Evolutionary conservation across 2,329 filamentous ascomycete species (phyloP), one percentile per base, ranked within the genome.

Genomic region (Macrophomina tecta): DNA sequence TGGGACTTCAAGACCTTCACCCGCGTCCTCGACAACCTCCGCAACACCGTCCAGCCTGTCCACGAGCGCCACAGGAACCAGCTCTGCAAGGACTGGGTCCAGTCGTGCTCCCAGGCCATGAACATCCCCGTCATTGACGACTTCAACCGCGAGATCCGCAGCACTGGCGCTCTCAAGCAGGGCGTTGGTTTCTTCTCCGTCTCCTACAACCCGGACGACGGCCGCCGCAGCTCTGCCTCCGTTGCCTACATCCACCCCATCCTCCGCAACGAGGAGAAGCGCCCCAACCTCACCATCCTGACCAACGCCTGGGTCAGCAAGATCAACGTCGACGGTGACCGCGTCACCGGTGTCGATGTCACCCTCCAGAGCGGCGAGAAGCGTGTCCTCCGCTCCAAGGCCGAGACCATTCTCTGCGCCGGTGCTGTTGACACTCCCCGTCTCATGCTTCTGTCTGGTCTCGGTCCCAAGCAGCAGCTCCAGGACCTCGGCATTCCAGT

Each of bases 181-280:
- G 91, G 91, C 58, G 91, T 95, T 34, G 93, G 93, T 66, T 97
- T 97, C 85, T 94, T 97, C 84, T 93, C 90, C 70, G 89, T 97
- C 71, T 90, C 91, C 45, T 97, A 97, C 82, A 96, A 97, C 82
- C 93, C 93, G 2, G 93, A 97, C 74, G 90, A 93, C 74, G 92
- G 93, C 74, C 87, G 88, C 73, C 89, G 93, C 69, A 94, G 91
- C 82, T 94, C 91, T 76, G 93, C 93, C 68, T 93, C 90, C 67
- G 93, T 97, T 28, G 93, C 93, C 18, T 97, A 97, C 81, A 94
- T 97, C 75, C 93, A 97, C 80, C 93, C 93, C 42, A 93, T 97
- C 74, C 86, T 97, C 63, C 88, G 90, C 48, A 92, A 92, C 48
- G 90, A 93, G 56, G 92, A 97, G 84, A 87, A 89, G 77, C 86